Percentiles rank a stretch among this genome's conserved stretches.
Evolutionary conservation across 2,329 filamentous ascomycete species (phyloP).

Genomic region (Alternaria triticimaculans): DNA sequence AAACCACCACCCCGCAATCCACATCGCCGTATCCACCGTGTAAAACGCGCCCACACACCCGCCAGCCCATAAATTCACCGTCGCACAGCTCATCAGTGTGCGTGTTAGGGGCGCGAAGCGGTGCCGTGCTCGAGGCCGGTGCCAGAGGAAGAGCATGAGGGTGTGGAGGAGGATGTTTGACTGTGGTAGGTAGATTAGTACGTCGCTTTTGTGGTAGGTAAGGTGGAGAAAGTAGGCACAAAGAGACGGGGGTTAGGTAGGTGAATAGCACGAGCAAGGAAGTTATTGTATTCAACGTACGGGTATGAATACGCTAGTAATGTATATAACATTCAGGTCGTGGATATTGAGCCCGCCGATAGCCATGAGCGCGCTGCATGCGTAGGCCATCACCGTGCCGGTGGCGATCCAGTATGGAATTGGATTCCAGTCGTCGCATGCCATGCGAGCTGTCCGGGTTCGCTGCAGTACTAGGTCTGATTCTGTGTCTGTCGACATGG

Average conservation of each 20-base stretch:
- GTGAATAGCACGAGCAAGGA: background rate
- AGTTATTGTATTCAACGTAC: background rate
- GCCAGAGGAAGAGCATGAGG: background rate
- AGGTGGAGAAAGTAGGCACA: background rate
- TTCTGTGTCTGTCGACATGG: background rate
- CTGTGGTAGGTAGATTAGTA: background rate
- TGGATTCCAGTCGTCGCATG: background rate
- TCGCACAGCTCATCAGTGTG: background rate
- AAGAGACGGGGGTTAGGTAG: background rate
- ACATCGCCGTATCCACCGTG: background rate
- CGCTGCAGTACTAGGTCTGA: background rate
- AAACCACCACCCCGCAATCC: slow-evolving; percentile 7
- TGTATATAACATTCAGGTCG: background rate
- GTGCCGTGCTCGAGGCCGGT: background rate
- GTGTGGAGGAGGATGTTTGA: background rate
- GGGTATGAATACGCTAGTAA: background rate
- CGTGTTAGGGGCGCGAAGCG: background rate
- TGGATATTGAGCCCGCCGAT: background rate
- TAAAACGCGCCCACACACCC: background rate
- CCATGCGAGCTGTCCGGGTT: background rate
- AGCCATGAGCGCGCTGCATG: background rate
- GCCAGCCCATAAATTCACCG: background rate
- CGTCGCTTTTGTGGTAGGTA: background rate
- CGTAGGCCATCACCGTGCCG: background rate
- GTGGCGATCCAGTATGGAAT: background rate